Evolutionary conservation across 2,329 filamentous ascomycete species (phyloP), one percentile per base, ranked within the genome.

Genomic region (Mycocentrospora acerina): DNA sequence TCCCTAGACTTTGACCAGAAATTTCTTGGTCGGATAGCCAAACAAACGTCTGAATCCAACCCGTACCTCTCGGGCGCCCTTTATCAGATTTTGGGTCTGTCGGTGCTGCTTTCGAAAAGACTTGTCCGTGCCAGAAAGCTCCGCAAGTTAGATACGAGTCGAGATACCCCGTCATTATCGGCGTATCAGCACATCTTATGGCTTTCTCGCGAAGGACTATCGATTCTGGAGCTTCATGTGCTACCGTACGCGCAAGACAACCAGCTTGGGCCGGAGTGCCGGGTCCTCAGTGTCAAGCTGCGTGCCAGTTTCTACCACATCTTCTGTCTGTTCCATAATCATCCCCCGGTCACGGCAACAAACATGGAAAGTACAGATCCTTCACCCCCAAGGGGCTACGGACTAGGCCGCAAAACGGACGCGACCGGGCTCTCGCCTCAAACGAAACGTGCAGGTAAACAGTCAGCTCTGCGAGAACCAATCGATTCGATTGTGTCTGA

Each of bases 1-100:
- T 93, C 90, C 64, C 93, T 90, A 45, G 89, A 95, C 71, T 89
- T 97, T 47, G 93, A 98, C 69, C 90, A 95, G 73, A 98, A 97
- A 73, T 95, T 94, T 71, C 79, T 98, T 60, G 90, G 89, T 71
- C 85, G 83, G 63, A 84, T 95, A 64, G 91, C 93, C 65, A 86
- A 84, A 69, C 79, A 83, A 46, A 90, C 89, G 54, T 83, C 85
- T 62, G 73, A 79, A 44, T 83, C 88, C 55, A 93, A 91, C 60
- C 83, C 87, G 3, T 76, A 90, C 13, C 79, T 97, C 30, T 87
- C 87, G 7, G 79, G 80, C 14, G 90, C 88, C 65, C 79, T 98
- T 31, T 96, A 90, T 71, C 93, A 93, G 67, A 84, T 97, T 27
- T 78, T 97, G 9, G 93, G 93, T 1, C 78, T 97, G 11, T 95